Evolutionary conservation across 768 basidiomycete species (phyloP), one percentile per base, ranked within the genome.

Genomic region (Melanogaster broomeanus): DNA sequence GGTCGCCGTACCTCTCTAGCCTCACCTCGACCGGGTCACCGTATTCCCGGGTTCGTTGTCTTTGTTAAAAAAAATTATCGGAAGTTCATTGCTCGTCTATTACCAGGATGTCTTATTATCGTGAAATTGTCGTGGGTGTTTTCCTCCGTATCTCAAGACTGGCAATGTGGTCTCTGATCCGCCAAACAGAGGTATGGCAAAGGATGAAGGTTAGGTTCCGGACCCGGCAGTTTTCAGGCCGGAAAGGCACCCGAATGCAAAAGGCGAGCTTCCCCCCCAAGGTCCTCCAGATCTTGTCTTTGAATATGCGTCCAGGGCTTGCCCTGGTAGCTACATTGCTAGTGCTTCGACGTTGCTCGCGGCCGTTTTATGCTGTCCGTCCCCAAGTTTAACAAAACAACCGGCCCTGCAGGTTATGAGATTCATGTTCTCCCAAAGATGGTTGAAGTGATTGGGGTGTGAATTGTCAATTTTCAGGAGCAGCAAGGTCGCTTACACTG

Each of bases 1-100:
- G n/a, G n/a, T n/a, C n/a, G n/a, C n/a, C n/a, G n/a, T n/a, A n/a
- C n/a, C n/a, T n/a, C n/a, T n/a, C n/a, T n/a, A n/a, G n/a, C n/a
- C n/a, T n/a, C n/a, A n/a, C n/a, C n/a, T n/a, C n/a, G n/a, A n/a
- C n/a, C n/a, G 31, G 72, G 73, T 12, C 77, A 76, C 37, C 61
- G 76, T 3, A 85, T 85, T 49, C 83, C 83, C 6, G 73, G 83
- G 81, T 55, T n/a, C 16, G 55, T 37, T 5, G 15, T 15, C 13
- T 40, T 12, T 34, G 13, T 24, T n/a, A n/a, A n/a, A n/a, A n/a
- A n/a, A n/a, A n/a, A n/a, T n/a, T n/a, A n/a, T n/a, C 31, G 5
- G 13, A 16, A 18, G 46, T 38, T 21, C 16, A 24, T 30, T n/a
- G n/a, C 13, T 19, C 2, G n/a, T 22, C n/a, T 3, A 19, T 27